Base-by-base conservation (phyloP, 495 filamentous ascomycete genomes). In the Neurospora pannonica region DNA sequence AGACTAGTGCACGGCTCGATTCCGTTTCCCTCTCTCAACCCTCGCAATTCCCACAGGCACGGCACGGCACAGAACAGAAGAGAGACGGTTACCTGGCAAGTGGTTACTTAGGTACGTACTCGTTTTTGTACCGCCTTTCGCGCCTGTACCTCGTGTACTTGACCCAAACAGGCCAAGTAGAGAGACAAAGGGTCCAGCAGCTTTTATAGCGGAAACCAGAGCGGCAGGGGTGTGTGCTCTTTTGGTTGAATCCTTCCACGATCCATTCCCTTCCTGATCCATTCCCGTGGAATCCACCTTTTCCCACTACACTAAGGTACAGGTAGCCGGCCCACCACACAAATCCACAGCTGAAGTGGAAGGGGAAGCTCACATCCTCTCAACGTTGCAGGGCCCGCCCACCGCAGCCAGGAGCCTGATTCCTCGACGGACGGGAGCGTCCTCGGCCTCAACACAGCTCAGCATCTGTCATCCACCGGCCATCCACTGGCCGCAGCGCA, bases 211-310 rank as follows among this genome's bases (percentile, higher is more conserved):
- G n/a, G 31, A 42, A 38, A 43, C 28, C 8, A 21, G 19, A 39
- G 36, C 31, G 71, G 54, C 54, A 67, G 54, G 28, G 54, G 24
- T 67, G 28, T 8, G 54, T 67, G 54, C 13, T 67, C 54, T 67
- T 15, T 19, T 19, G 28, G 15, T 31, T 17, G 28, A 62, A 37
- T 36, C 42, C 31, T 24, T 13, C 72, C 72, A 60, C 4, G 73
- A 34, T 62, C 31, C 24, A 34, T 31, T 62, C 21, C 67, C 72
- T 36, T 71, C 73, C 38, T 69, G 71, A 75, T 60, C 75, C 75
- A 74, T 70, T 76, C 71, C 73, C 73, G 71, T 73, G 72, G 71
- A 71, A 72, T 71, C n/a, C 21, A 54, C 46, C 42, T 43, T 43
- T 43, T 43, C 42, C 42, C 42, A 54, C n/a, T 24, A 54, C 42